phyloP scores from a whole-genome alignment of 23 red algal species.

The Cyanidium caldarium region DNA sequence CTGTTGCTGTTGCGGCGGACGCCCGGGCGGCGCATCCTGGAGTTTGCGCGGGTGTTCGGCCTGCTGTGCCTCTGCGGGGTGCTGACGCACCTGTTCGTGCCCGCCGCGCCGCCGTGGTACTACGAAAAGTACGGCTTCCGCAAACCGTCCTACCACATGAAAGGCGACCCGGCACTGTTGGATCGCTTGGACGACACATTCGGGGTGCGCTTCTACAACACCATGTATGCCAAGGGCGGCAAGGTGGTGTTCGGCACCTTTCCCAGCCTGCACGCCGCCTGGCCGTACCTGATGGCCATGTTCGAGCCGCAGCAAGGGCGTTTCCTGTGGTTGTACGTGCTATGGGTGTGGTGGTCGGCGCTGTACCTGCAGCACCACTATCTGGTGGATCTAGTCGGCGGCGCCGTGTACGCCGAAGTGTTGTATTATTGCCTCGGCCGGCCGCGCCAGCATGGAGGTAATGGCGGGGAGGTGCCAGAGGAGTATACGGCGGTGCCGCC shows the following conservation, averaged over 20 bases:
- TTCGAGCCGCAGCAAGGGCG: constrained; percentile 12
- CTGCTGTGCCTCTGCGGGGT: constrained; percentile 44
- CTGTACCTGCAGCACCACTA: constrained; percentile 88
- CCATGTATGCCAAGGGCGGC: constrained; percentile 47
- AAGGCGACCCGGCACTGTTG: constrained; percentile 54
- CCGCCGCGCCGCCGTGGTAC: constrained; percentile 92
- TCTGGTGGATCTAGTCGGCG: constrained; percentile 46
- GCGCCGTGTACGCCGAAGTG: constrained; percentile 56
- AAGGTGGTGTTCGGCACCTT: constrained; percentile 78
- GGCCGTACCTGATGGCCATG: constrained; percentile 68
- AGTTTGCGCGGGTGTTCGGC: constrained; percentile 30
- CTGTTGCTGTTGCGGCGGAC: background rate
- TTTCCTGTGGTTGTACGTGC: constrained; percentile 25
- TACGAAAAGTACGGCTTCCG: constrained; percentile 43
- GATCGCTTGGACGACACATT: constrained; percentile 33
- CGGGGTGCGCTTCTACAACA: constrained; percentile 25
- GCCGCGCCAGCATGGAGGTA: too few relatives aligned
- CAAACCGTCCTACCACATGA: constrained; percentile 46
- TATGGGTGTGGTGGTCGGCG: constrained; percentile 72
- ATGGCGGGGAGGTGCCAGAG: too few relatives aligned
- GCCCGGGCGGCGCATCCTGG: constrained; percentile 5
- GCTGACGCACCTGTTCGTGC: constrained; percentile 47
- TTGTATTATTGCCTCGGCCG: background rate
- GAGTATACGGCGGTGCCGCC: too few relatives aligned
- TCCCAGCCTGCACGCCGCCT: constrained; percentile 69